Percentiles rank a stretch among this genome's conserved stretches.
phyloP scores from a whole-genome alignment of 192 early-diverging fungal genomes.

The Coemansia erecta region DNA sequence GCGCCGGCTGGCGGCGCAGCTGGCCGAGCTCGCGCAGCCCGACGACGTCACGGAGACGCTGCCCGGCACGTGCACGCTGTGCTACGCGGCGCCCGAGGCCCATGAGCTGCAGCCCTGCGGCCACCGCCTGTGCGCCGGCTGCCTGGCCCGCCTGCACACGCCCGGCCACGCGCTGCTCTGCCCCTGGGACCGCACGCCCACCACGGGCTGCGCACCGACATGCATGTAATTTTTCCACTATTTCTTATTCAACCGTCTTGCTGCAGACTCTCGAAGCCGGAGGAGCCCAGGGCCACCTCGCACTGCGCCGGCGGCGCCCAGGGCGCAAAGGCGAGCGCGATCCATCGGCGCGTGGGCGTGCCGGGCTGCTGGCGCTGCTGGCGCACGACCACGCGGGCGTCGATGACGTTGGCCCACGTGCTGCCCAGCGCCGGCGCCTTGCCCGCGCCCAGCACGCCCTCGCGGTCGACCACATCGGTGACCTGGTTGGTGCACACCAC shows the following conservation, averaged over 20 bases:
- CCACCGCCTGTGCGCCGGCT: conserved; percentile 29
- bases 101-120: conserved; percentile 32
- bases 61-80: conserved; percentile 36
- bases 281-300: conserved; percentile 30
- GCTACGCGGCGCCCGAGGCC: conserved; percentile 34
- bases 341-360: neutral
- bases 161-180: conserved; percentile 6
- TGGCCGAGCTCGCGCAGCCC: conserved; percentile 8
- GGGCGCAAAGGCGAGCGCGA: conserved; percentile 25
- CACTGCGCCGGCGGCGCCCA: conserved; percentile 38
- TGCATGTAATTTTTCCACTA: too few relatives aligned
- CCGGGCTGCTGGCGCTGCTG: conserved; percentile 21
- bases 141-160: conserved; percentile 25
- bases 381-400: conserved; percentile 59
- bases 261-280: conserved; percentile 13
- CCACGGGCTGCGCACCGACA: too few relatives aligned
- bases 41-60: conserved; percentile 16
- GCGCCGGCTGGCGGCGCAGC: conserved; percentile 1
- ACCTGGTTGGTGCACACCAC: conserved; percentile 87
- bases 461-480: conserved; percentile 35
- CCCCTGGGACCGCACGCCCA: conserved; percentile 37
- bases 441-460: conserved; percentile 8
- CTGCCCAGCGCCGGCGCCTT: conserved; percentile 73
- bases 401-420: conserved; percentile 72
- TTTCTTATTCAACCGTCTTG: too few relatives aligned